Evolutionary conservation across 2,329 filamentous ascomycete species (phyloP).

Genomic region (Stemphylium lycopersici): DNA sequence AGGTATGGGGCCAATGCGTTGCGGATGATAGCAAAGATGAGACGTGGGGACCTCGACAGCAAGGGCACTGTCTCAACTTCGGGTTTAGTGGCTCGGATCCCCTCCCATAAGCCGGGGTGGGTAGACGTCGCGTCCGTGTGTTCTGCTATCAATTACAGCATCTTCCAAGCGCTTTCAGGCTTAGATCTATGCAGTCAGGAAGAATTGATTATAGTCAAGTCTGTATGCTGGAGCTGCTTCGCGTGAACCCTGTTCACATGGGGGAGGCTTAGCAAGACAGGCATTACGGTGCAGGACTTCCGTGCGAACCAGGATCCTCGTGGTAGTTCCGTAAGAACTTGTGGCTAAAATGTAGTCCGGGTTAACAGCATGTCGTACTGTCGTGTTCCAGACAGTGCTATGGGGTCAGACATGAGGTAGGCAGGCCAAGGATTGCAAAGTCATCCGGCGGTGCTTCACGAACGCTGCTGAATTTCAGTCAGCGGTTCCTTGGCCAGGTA

Average conservation of each 20-base stretch:
- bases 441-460: slow-evolving; percentile 3
- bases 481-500: slow-evolving; percentile 8
- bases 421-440: slow-evolving; percentile 21
- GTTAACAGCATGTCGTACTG: slow-evolving; percentile 5
- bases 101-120: slow-evolving; percentile 46
- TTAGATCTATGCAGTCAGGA: slow-evolving; percentile 29
- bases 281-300: slow-evolving; percentile 2
- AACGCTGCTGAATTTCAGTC: slow-evolving; percentile 16
- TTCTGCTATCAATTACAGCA: slow-evolving; percentile 45
- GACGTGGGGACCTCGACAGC: slow-evolving; percentile 42
- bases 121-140: slow-evolving; percentile 37
- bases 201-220: slow-evolving; percentile 29
- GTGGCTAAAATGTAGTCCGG: slow-evolving; percentile 4
- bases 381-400: slow-evolving; percentile 4
- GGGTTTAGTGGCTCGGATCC: slow-evolving; percentile 46
- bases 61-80: slow-evolving; percentile 48
- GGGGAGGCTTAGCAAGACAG: slow-evolving; percentile 2
- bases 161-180: slow-evolving; percentile 31
- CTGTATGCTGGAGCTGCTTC: slow-evolving; percentile 19
- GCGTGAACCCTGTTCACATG: slow-evolving; percentile 14
- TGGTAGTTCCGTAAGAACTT: slow-evolving; percentile 6
- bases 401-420: slow-evolving; percentile 13
- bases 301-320: slow-evolving; percentile 8
- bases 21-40: slow-evolving; percentile 48
- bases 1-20: slow-evolving; percentile 43